Percentiles rank a stretch among this genome's conserved stretches.
These are phyloP conservation scores for Picocystis salinarum DNA, from an alignment of 139 green algal genomes.

Conservation along the genomic window DNA sequence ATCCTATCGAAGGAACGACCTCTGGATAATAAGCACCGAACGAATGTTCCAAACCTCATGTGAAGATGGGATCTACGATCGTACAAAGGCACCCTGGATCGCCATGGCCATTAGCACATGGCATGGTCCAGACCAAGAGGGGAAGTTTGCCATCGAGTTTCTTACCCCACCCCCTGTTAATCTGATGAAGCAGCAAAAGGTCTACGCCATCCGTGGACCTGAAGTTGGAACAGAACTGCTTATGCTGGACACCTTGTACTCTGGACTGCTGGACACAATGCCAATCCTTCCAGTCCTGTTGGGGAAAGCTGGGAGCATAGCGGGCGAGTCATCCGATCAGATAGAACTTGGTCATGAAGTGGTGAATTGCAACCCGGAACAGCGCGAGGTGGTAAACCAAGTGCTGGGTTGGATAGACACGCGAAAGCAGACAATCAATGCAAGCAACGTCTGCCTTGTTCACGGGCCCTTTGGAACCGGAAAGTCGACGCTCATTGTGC, in stretches of 20 bases:
- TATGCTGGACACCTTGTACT: conserved; percentile 18
- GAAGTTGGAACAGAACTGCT: conserved; percentile 38
- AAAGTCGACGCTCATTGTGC: conserved; percentile 55
- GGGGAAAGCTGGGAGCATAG: not conserved
- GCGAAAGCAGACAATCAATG: conserved; percentile 1
- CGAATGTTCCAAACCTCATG: too few species aligned
- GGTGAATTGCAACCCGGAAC: conserved; percentile 49
- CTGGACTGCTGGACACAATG: not conserved
- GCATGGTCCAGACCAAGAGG: conserved; percentile 59
- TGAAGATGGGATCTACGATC: too few species aligned
- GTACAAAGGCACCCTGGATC: conserved; percentile 8
- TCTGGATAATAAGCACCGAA: too few species aligned
- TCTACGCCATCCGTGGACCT: conserved; percentile 40
- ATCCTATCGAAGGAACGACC: too few species aligned
- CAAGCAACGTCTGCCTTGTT: conserved; percentile 25
- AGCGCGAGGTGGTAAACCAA: conserved; percentile 22
- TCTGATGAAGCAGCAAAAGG: too few species aligned
- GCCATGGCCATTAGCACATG: conserved; percentile 26
- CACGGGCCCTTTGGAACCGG: conserved; percentile 29
- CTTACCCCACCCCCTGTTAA: too few species aligned
- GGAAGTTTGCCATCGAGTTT: conserved; percentile 38
- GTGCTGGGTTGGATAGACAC: conserved; percentile 18
- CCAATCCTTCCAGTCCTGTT: conserved; percentile 20
- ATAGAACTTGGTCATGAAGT: conserved; percentile 29
- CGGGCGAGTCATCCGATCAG: not conserved